Conservation (phyloP, 331 rosid genomes). For the Pyrus hybrid region DNA sequence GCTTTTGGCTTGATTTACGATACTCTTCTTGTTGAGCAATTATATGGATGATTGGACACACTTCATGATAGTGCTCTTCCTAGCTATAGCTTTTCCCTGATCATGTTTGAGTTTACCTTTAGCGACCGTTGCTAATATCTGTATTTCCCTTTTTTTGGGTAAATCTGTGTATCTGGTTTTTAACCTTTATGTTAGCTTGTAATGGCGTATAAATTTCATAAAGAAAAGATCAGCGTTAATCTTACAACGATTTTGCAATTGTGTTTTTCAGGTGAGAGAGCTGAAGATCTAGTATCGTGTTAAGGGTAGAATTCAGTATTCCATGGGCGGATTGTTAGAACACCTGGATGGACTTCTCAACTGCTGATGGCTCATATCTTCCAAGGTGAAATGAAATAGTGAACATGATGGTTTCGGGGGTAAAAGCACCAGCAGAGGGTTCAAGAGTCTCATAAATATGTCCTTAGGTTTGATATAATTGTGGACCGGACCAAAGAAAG, state of each 20-base stretch:
- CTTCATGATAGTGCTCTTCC: background rate
- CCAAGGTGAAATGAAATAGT: background rate
- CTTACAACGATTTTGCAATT: background rate
- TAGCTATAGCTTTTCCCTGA: no score
- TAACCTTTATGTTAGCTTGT: no score
- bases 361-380: background rate
- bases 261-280: slow-evolving; percentile 33
- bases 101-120: no score
- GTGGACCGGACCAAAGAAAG: background rate
- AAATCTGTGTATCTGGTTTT: background rate
- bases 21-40: background rate
- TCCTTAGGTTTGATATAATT: background rate
- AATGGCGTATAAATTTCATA: background rate
- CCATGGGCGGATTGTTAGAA: background rate
- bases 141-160: no score
- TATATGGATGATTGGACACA: background rate
- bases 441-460: background rate
- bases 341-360: background rate
- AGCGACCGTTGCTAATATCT: no score
- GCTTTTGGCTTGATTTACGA: background rate
- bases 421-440: background rate
- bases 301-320: background rate
- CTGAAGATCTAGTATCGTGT: slow-evolving; percentile 26
- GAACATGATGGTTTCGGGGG: background rate
- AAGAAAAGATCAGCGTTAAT: background rate